These are phyloP conservation scores for Pochonia chlamydosporia DNA, from an alignment of 2,329 filamentous ascomycete species.

Conservation along the genomic window DNA sequence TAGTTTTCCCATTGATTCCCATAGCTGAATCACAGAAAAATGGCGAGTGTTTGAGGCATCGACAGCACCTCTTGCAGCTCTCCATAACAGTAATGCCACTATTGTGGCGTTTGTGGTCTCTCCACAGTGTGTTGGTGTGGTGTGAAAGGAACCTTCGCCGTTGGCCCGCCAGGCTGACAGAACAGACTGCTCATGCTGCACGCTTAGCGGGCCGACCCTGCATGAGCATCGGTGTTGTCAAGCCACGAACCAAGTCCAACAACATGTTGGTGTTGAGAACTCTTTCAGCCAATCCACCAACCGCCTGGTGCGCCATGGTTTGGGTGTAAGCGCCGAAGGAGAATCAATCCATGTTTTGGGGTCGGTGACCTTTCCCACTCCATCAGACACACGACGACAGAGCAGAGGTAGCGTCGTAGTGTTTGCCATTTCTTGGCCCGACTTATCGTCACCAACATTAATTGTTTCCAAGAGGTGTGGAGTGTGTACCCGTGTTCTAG, in stretches of 20 bases:
- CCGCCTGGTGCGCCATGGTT: too few species aligned
- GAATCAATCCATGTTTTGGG: neutral
- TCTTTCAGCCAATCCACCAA: neutral
- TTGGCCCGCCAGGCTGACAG: too few species aligned
- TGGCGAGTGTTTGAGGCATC: too few species aligned
- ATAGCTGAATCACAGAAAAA: too few species aligned
- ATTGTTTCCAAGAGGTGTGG: neutral
- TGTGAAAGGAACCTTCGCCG: too few species aligned
- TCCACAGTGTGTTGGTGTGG: too few species aligned
- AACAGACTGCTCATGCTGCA: too few species aligned
- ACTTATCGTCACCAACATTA: neutral
- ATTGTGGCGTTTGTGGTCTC: too few species aligned
- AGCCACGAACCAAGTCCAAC: neutral
- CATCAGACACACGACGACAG: neutral
- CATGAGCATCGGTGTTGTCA: neutral
- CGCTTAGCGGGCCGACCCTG: neutral
- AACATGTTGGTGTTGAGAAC: neutral
- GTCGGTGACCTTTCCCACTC: neutral
- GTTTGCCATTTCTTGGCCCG: neutral
- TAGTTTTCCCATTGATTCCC: too few species aligned
- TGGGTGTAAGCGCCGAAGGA: neutral
- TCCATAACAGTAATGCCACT: too few species aligned
- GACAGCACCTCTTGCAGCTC: too few species aligned
- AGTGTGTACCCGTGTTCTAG: too few species aligned
- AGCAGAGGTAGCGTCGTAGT: neutral